Evolutionary conservation across 116 monocot species (phyloP).

Genomic region (Papilionanthe hybrid): DNA sequence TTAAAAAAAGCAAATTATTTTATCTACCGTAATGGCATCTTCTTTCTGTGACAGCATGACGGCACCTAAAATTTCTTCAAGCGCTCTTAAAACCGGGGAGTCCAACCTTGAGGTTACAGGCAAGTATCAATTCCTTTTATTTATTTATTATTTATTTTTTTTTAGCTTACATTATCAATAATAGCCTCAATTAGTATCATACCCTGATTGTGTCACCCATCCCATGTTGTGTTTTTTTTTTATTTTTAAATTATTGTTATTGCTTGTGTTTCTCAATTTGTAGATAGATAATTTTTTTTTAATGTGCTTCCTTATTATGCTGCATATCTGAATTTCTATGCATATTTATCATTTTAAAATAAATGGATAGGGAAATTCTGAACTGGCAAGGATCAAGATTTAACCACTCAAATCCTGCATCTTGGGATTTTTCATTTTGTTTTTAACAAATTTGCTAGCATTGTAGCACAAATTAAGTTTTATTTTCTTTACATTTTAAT

Average conservation of each 20-base stretch:
- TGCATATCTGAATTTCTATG: neutral
- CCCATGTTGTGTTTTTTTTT: neutral
- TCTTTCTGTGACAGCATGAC: slow-evolving; percentile 52
- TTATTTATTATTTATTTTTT: neutral
- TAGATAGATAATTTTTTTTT: neutral
- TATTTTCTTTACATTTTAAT: neutral
- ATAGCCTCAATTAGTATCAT: neutral
- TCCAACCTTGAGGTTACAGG: slow-evolving; percentile 75
- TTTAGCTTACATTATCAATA: neutral
- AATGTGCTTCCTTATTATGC: neutral
- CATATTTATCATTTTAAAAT: neutral
- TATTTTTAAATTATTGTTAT: neutral
- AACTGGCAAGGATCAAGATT: neutral
- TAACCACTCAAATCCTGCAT: neutral
- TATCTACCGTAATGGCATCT: neutral
- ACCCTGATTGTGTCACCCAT: neutral
- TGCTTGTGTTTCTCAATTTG: neutral
- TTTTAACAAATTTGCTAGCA: too few relatives aligned
- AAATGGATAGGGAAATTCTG: neutral
- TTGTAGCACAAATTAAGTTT: neutral
- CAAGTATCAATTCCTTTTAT: slow-evolving; percentile 14
- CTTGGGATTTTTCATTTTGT: too few relatives aligned
- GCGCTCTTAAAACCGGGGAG: slow-evolving; percentile 71
- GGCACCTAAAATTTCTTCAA: slow-evolving; percentile 73
- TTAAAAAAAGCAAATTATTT: neutral